Conservation (phyloP, 345 rosid species). For the Citrus reticulata region DNA sequence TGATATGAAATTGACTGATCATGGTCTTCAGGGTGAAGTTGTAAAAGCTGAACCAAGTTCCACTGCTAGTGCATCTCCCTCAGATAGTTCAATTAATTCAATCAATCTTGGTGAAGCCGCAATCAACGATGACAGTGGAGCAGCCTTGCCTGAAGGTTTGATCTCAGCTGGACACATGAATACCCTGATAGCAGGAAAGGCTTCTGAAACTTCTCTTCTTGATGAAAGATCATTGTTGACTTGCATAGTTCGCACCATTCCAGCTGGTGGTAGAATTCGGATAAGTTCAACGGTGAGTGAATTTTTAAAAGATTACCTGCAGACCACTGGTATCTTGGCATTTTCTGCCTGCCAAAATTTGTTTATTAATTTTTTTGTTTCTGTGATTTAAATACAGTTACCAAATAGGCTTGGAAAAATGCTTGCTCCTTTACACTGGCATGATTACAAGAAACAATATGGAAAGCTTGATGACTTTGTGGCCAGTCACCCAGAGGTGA, state of each 20-base stretch:
- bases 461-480: constrained; percentile 98
- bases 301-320: neutral
- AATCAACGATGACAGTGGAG: constrained; percentile 26
- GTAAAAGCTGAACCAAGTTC: constrained; percentile 50
- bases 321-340: neutral
- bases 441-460: constrained; percentile 82
- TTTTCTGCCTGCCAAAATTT: neutral
- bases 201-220: constrained; percentile 48
- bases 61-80: constrained; percentile 32
- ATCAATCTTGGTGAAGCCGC: constrained; percentile 28
- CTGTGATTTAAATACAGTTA: constrained; percentile 48
- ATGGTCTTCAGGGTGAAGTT: constrained; percentile 41
- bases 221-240: constrained; percentile 88
- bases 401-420: constrained; percentile 92
- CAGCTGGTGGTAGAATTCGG: constrained; percentile 87
- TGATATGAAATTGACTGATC: constrained; percentile 27
- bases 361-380: neutral
- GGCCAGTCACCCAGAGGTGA: constrained; percentile 71
- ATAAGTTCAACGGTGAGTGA: constrained; percentile 81
- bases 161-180: constrained; percentile 38
- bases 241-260: constrained; percentile 92
- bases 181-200: constrained; percentile 34
- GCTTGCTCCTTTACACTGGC: constrained; percentile 98
- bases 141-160: constrained; percentile 34
- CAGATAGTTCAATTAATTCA: constrained; percentile 34